phyloP scores from a whole-genome alignment of 805 yeast species.

The Nakazawaea sp. region DNA sequence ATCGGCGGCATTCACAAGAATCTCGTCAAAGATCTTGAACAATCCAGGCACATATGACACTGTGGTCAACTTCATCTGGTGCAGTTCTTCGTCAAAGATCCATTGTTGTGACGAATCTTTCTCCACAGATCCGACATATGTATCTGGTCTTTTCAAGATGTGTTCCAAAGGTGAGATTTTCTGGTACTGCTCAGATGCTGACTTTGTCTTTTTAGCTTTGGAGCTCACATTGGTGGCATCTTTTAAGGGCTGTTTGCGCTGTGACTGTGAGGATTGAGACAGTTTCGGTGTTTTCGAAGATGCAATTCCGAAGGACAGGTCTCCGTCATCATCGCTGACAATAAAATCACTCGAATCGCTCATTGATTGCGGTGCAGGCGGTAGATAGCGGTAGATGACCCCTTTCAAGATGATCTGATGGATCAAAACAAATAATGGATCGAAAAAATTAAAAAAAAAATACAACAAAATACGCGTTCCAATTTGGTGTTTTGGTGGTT shows the following conservation, averaged over 20 bases:
- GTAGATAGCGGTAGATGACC: too few species aligned
- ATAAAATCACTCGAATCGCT: constrained; percentile 3
- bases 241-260: constrained; percentile 5
- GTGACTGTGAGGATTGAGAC: too few species aligned
- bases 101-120: constrained; percentile 74
- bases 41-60: constrained; percentile 92
- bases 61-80: constrained; percentile 47
- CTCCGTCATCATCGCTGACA: constrained; percentile 4
- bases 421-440: too few species aligned
- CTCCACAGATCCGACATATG: constrained; percentile 95
- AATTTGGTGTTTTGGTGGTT: too few species aligned
- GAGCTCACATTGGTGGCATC: constrained; percentile 8
- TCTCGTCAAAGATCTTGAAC: constrained; percentile 95
- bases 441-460: too few species aligned
- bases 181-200: constrained; percentile 75
- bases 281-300: background rate
- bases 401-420: too few species aligned
- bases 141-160: constrained; percentile 94
- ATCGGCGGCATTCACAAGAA: constrained; percentile 96
- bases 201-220: constrained; percentile 10
- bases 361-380: too few species aligned
- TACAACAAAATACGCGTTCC: too few species aligned
- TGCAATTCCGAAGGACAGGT: background rate
- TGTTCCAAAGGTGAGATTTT: constrained; percentile 93
- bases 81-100: constrained; percentile 66